Evolutionary conservation across 768 basidiomycete genomes (phyloP), one percentile per base, ranked within the genome.

Genomic region (Panus rudis): DNA sequence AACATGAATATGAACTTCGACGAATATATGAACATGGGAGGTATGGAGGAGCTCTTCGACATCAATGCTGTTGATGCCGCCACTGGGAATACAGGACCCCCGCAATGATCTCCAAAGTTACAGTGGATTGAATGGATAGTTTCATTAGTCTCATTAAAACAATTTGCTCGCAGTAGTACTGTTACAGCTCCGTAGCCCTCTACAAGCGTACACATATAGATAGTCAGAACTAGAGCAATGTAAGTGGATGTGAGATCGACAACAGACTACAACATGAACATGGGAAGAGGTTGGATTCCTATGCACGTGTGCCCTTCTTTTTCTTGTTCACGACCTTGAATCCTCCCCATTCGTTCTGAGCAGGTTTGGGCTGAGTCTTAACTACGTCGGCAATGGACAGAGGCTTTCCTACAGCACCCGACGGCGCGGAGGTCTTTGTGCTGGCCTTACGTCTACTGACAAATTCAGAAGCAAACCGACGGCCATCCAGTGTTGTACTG

Each of bases 291-390:
- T 7, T 16, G 33, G 38, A 22, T n/a, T 8, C 25, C 68, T 59
- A 84, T 35, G 78, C 58, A 53, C 76, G 70, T 22, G 75, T 75
- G 13, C 82, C 75, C 66, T 89, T 90, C 78, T 91, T 96, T 71
- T 93, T 96, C 73, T 93, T 92, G 54, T 92, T 91, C 41, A 92
- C 88, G 4, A 93, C 85, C 66, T 92, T 93, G 71, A 91, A 92
- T 6, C 80, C 81, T 20, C 81, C 79, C 86, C 92, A 93, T 58
- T 88, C 71, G 45, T 80, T 79, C 30, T 72, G 63, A 16, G 79
- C 68, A 2, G 75, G 70, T 64, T 89, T 90, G 2, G 90, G 91
- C 49, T 84, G 80, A 8, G 84, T 75, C 64, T 92, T 94, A 46
- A 97, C 90, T 3, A 96, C 92, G 47, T 91, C 89, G 10, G 88